These are phyloP conservation scores for Trichoderma simmonsii DNA, from an alignment of 2,329 filamentous ascomycete genomes.

Conservation along the genomic window DNA sequence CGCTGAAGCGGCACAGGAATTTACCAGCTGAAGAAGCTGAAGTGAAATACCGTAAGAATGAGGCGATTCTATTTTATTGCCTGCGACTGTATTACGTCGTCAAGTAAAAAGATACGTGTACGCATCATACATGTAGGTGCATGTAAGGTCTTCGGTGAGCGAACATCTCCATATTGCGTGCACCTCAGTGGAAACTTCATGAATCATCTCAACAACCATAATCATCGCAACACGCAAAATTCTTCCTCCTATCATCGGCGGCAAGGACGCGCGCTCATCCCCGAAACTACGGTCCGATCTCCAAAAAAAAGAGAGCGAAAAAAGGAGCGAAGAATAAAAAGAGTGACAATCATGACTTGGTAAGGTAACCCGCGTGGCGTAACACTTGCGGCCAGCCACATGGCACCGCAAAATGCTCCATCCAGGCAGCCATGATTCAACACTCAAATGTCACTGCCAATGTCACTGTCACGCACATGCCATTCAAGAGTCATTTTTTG, in stretches of 20 bases:
- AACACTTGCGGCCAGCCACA: neutral
- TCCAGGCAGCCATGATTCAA: neutral
- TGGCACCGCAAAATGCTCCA: neutral
- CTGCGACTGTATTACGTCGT: neutral
- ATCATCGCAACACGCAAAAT: neutral
- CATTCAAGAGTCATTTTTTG: neutral
- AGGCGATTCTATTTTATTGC: neutral
- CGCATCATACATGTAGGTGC: neutral
- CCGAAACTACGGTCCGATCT: neutral
- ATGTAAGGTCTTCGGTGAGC: neutral
- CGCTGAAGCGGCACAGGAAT: neutral
- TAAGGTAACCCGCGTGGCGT: neutral
- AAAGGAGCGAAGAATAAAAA: neutral
- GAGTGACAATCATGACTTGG: neutral
- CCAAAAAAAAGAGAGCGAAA: neutral
- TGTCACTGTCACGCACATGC: neutral
- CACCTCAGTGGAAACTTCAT: neutral
- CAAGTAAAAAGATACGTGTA: neutral
- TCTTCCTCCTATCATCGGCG: neutral
- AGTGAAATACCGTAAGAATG: neutral
- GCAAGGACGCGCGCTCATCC: neutral
- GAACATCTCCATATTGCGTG: neutral
- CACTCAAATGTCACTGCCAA: neutral
- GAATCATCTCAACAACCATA: neutral
- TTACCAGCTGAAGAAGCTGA: conserved; percentile 5